These are phyloP conservation scores for Trametes elegans DNA, from an alignment of 768 basidiomycete species.

Conservation along the genomic window DNA sequence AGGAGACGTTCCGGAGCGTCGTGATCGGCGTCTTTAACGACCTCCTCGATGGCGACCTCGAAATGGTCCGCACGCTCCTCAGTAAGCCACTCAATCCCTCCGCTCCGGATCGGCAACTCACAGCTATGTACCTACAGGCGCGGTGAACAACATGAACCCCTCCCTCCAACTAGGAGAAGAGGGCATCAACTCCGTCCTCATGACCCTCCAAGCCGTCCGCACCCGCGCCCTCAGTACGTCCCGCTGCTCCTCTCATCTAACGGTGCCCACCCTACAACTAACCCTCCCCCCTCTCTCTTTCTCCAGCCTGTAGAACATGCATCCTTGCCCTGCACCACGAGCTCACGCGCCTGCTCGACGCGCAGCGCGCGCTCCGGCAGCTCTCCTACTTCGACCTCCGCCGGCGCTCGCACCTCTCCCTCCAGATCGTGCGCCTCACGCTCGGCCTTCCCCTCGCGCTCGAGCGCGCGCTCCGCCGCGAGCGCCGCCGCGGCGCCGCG, in stretches of 20 bases:
- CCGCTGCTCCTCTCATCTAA: not conserved
- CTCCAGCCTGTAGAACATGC: conserved; percentile 72
- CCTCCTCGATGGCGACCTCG: conserved; percentile 84
- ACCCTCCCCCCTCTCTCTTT: not conserved
- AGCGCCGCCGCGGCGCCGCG: not conserved
- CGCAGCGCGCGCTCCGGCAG: conserved; percentile 72
- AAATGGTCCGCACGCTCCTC: conserved; percentile 73
- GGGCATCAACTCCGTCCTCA: conserved; percentile 72
- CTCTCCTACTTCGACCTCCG: conserved; percentile 77
- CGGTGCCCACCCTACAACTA: not conserved
- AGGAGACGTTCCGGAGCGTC: conserved; percentile 78
- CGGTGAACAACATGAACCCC: conserved; percentile 79
- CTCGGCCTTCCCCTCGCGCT: conserved; percentile 71
- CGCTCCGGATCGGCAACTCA: not conserved
- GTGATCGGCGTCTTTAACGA: conserved; percentile 75
- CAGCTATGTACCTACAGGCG: conserved; percentile 41
- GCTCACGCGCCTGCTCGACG: conserved; percentile 74
- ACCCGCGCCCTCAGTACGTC: conserved; percentile 69
- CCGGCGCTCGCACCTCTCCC: conserved; percentile 70
- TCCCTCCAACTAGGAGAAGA: conserved; percentile 76
- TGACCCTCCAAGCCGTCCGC: conserved; percentile 66
- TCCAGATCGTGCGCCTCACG: conserved; percentile 76
- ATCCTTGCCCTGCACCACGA: conserved; percentile 70
- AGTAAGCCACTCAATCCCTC: conserved; percentile 40
- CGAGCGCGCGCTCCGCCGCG: conserved; percentile 60